phyloP scores from a whole-genome alignment of 106 monocot species.

The Xerophyta viscosa region DNA sequence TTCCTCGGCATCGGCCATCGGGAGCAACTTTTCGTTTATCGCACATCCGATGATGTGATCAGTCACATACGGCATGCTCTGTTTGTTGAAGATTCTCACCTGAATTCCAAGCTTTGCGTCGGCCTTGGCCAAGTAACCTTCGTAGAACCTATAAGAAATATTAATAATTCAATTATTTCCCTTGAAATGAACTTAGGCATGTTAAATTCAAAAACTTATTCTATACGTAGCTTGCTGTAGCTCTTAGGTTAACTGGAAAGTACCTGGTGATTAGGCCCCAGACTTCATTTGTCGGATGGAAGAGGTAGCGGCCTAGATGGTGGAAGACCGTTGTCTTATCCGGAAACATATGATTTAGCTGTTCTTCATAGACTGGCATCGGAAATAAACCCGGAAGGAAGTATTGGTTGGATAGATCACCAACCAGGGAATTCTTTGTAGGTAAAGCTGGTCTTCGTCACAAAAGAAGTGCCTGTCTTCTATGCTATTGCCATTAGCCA shows the following conservation, averaged over 20 bases:
- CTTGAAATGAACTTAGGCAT: too few relatives aligned
- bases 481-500: constrained; percentile 38
- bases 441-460: constrained; percentile 40
- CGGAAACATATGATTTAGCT: constrained; percentile 53
- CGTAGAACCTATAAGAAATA: too few relatives aligned
- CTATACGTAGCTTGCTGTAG: too few relatives aligned
- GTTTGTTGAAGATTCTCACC: constrained; percentile 1
- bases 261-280: constrained; percentile 8
- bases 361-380: constrained; percentile 44
- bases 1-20: constrained; percentile 7
- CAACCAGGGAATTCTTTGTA: constrained; percentile 58
- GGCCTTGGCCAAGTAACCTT: constrained; percentile 40
- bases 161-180: too few relatives aligned
- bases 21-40: constrained; percentile 29
- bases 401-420: constrained; percentile 61
- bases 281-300: too few relatives aligned
- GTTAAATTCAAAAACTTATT: too few relatives aligned
- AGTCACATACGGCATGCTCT: constrained; percentile 9
- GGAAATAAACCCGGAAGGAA: constrained; percentile 68
- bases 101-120: constrained; percentile 31
- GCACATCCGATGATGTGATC: constrained; percentile 33
- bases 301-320: constrained; percentile 55
- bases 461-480: constrained; percentile 70
- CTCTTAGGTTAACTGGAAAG: too few relatives aligned
- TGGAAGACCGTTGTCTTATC: constrained; percentile 73